These are phyloP conservation scores for Fomitiporia mediterranea DNA, from an alignment of 1,284 basidiomycete genomes.

Conservation along the genomic window DNA sequence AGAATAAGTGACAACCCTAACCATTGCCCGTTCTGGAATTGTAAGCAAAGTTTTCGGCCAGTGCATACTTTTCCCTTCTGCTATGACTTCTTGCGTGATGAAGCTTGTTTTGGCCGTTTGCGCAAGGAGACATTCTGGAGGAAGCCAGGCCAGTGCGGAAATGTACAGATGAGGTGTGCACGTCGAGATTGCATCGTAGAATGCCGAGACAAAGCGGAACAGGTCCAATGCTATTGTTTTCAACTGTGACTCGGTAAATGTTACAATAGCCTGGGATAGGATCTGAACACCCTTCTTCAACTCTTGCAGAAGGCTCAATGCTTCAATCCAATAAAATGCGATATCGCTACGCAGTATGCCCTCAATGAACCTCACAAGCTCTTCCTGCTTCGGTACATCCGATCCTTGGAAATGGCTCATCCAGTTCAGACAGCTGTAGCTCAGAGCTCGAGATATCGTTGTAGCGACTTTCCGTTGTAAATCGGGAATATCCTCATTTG, in stretches of 20 bases:
- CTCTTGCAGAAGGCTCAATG: slow-evolving; percentile 7
- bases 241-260: not conserved
- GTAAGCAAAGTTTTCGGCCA: not conserved
- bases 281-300: slow-evolving; percentile 7
- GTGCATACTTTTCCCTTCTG: not conserved
- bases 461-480: not conserved
- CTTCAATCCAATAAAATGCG: slow-evolving; percentile 12
- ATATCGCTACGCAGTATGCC: not conserved
- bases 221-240: slow-evolving; percentile 17
- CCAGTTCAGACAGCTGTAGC: slow-evolving; percentile 18
- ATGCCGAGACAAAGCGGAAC: slow-evolving; percentile 20
- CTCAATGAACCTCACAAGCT: not conserved
- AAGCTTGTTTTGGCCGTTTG: not conserved
- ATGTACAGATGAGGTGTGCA: slow-evolving; percentile 26
- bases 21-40: not conserved
- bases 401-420: slow-evolving; percentile 4
- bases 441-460: slow-evolving; percentile 8
- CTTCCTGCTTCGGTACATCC: not conserved
- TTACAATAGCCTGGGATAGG: not conserved
- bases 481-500: slow-evolving; percentile 18
- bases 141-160: slow-evolving; percentile 25
- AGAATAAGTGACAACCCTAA: slow-evolving; percentile 17
- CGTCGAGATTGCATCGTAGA: slow-evolving; percentile 18
- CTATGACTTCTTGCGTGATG: not conserved
- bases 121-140: slow-evolving; percentile 9